Evolutionary conservation across 345 rosid genomes (phyloP), one percentile per base, ranked within the genome.

Genomic region (Populus tremula): DNA sequence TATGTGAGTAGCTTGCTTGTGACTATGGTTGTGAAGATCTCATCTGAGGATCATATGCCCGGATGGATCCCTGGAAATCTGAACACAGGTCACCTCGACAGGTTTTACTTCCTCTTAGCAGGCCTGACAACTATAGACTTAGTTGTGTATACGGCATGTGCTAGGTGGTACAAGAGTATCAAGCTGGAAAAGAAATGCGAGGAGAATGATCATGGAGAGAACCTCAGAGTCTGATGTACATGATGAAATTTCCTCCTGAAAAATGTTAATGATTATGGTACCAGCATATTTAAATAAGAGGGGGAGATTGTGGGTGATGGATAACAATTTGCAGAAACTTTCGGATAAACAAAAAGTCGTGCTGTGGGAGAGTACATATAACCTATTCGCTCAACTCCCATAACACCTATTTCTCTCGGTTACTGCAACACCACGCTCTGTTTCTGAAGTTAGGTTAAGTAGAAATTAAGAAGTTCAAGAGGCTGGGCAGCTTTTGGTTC

Each of bases 11-110:
- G 97, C 91, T 87, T 96, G 86, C 84, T 96, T 14, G 94, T 96
- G 76, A 91, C 97, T 21, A 94, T 89, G 91, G 94, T 94, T 25
- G 89, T 92, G 92, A 94, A 94, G 92, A 89, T 96, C 84, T 96
- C 99, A 6, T 85, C 96, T 4, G 90, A 79, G 72, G 96, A 90
- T 78, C 89, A 90, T 84, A 90, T 91, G 97, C 92, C 98, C 0
- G 99, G 98, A 77, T 96, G 99, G 99, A 91, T 96, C 49, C 97
- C 99, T 1, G 90, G 98, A 74, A 94, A 96, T 76, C 93, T 96
- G 47, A 96, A 96, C 93, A 90, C 76, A 82, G 99, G 99, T 76
- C 99, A 94, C 81, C 88, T 96, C 12, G 99, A 96, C 76, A 81
- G 98, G 81, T 96, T 96, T 76, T 96, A 88, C 85, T 96, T 96